These are phyloP conservation scores for Agaricus subrufescens DNA, from an alignment of 768 basidiomycete species.

Conservation along the genomic window DNA sequence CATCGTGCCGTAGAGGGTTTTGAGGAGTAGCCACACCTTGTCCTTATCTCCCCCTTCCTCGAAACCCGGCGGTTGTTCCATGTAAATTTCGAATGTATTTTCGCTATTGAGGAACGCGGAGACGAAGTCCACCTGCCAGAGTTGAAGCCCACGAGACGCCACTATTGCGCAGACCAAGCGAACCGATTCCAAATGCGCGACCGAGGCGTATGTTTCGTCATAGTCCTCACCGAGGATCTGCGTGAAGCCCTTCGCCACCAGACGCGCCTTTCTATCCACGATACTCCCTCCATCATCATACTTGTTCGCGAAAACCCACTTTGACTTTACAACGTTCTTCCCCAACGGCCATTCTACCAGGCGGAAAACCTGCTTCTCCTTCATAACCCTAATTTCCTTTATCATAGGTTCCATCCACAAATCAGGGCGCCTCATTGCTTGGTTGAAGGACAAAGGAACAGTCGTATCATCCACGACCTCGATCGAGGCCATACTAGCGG, in stretches of 20 bases:
- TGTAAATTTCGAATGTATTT: too few relatives aligned
- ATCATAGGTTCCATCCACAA: conserved; percentile 5
- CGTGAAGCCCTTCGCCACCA: conserved; percentile 14
- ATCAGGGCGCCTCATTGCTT: too few relatives aligned
- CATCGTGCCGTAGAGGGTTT: too few relatives aligned
- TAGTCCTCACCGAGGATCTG: conserved; percentile 14
- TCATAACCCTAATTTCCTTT: neutral
- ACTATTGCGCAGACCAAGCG: conserved; percentile 14
- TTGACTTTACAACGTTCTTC: conserved; percentile 10
- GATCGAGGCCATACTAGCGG: too few relatives aligned
- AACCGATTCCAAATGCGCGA: conserved; percentile 14
- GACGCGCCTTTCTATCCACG: conserved; percentile 11
- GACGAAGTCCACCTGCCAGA: conserved; percentile 17
- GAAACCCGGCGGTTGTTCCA: too few relatives aligned
- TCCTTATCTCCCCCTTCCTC: too few relatives aligned
- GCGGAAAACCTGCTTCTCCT: conserved; percentile 3
- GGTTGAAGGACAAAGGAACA: too few relatives aligned
- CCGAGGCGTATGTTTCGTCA: conserved; percentile 14
- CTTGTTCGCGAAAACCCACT: conserved; percentile 12
- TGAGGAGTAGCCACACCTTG: too few relatives aligned
- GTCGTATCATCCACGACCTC: too few relatives aligned
- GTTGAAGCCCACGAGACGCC: conserved; percentile 1
- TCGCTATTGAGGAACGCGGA: conserved; percentile 1
- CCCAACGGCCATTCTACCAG: conserved; percentile 7
- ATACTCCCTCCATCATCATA: conserved; percentile 12